These are phyloP conservation scores for Dimocarpus longan DNA, from an alignment of 345 rosid species.

Conservation along the genomic window DNA sequence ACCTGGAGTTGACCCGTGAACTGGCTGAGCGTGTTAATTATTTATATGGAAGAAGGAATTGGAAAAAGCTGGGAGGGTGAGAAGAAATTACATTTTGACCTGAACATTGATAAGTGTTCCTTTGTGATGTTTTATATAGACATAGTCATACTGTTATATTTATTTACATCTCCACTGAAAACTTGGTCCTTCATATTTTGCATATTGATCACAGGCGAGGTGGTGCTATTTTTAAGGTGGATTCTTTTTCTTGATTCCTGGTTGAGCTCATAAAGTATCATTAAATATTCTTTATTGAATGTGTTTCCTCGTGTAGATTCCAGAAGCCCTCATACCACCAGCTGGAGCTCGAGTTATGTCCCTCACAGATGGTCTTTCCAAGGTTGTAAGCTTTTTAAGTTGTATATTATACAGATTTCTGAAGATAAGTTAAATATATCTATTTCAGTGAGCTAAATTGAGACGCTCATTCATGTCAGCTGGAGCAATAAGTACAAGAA, in stretches of 20 bases:
- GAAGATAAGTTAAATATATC: not conserved
- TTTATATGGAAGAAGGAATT: slow-evolving; percentile 91
- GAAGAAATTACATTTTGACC: slow-evolving; percentile 16
- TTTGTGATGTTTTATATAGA: slow-evolving; percentile 14
- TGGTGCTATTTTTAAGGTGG: slow-evolving; percentile 83
- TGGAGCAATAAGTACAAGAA: not conserved
- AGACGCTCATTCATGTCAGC: not conserved
- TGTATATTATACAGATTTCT: slow-evolving; percentile 9
- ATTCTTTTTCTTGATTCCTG: slow-evolving; percentile 26
- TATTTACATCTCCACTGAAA: slow-evolving; percentile 9
- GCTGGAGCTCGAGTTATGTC: slow-evolving; percentile 94
- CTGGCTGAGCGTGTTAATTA: slow-evolving; percentile 79
- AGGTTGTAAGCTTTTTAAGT: slow-evolving; percentile 45
- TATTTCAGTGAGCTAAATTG: not conserved
- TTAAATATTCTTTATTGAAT: slow-evolving; percentile 14
- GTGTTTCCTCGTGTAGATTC: slow-evolving; percentile 54
- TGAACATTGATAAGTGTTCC: slow-evolving; percentile 5
- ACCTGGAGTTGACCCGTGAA: slow-evolving; percentile 86
- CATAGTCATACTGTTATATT: not conserved
- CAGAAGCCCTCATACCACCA: slow-evolving; percentile 84
- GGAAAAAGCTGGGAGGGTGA: slow-evolving; percentile 98
- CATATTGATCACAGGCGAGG: slow-evolving; percentile 58
- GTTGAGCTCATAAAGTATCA: slow-evolving; percentile 23
- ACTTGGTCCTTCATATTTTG: slow-evolving; percentile 25
- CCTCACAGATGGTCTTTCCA: slow-evolving; percentile 87